phyloP scores from a whole-genome alignment of 148 eudicot genomes.

The Diospyros lotus region DNA sequence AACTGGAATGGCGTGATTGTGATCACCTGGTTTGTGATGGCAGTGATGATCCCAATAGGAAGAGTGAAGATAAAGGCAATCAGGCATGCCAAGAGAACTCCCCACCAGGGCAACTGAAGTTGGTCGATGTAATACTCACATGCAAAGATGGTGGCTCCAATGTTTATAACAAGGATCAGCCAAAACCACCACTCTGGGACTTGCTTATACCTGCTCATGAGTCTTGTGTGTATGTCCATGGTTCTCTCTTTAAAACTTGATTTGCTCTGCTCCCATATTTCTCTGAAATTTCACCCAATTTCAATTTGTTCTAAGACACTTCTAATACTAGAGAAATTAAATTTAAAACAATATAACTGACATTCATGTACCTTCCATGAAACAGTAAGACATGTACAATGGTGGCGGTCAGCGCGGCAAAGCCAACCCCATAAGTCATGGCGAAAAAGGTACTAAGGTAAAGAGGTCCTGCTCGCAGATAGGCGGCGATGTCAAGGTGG shows the following conservation, averaged over 20 bases:
- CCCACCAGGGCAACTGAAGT: constrained; percentile 99
- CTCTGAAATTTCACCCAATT: constrained; percentile 35
- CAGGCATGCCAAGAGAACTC: constrained; percentile 82
- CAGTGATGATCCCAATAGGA: constrained; percentile 90
- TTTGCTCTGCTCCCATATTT: constrained; percentile 92
- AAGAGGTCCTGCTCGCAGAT: constrained; percentile 67
- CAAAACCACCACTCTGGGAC: constrained; percentile 99
- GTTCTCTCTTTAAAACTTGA: constrained; percentile 76
- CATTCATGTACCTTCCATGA: constrained; percentile 73
- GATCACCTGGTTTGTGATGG: constrained; percentile 88
- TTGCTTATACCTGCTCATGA: constrained; percentile 83
- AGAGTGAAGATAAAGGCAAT: constrained; percentile 93
- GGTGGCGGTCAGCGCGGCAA: constrained; percentile 82
- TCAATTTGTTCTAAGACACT: neutral
- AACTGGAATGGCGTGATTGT: too few relatives aligned
- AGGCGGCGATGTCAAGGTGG: constrained; percentile 67
- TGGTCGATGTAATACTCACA: constrained; percentile 94
- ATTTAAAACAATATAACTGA: neutral
- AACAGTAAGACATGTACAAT: constrained; percentile 77
- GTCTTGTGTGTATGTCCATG: constrained; percentile 79
- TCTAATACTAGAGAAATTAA: neutral
- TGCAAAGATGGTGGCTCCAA: constrained; percentile 62
- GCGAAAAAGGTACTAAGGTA: constrained; percentile 87
- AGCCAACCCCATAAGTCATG: constrained; percentile 96
- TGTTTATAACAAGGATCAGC: constrained; percentile 65